phyloP scores from a whole-genome alignment of 768 basidiomycete species.

The Podaxis sp. region DNA sequence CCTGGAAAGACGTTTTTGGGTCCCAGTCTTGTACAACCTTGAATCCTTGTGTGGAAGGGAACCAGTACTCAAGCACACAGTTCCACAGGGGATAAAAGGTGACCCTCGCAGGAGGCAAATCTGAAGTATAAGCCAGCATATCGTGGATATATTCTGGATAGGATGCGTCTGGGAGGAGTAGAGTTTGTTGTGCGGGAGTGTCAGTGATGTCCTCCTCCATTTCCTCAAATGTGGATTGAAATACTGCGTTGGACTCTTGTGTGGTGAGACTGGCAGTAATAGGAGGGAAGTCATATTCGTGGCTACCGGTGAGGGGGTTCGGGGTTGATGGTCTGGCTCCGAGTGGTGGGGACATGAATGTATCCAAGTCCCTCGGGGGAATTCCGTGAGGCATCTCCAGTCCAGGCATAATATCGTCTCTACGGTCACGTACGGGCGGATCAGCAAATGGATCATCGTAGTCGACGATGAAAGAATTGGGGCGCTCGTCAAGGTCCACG shows the following conservation, averaged over 20 bases:
- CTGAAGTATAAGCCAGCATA: background rate
- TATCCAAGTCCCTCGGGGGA: background rate
- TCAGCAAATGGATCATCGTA: background rate
- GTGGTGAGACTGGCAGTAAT: background rate
- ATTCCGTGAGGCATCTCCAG: background rate
- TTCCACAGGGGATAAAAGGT: background rate
- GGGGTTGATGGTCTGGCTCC: background rate
- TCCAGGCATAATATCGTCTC: background rate
- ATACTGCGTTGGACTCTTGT: background rate
- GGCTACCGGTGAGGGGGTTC: background rate
- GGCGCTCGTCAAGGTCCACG: background rate
- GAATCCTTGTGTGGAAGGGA: slow-evolving; percentile 6
- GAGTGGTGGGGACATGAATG: background rate
- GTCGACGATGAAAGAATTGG: background rate
- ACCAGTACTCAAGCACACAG: slow-evolving; percentile 7
- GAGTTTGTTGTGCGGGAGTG: background rate
- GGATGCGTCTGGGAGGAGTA: background rate
- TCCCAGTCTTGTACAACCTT: slow-evolving; percentile 6
- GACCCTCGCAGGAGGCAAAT: background rate
- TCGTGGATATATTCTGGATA: slow-evolving; percentile 8
- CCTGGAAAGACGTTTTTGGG: background rate
- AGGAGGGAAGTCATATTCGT: background rate
- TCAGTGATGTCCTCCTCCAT: background rate
- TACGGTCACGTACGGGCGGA: background rate
- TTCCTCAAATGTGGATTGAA: slow-evolving; percentile 1